Evolutionary conservation across 202 grass and related monocot genomes (phyloP).

Genomic region (Panicum virgatum): DNA sequence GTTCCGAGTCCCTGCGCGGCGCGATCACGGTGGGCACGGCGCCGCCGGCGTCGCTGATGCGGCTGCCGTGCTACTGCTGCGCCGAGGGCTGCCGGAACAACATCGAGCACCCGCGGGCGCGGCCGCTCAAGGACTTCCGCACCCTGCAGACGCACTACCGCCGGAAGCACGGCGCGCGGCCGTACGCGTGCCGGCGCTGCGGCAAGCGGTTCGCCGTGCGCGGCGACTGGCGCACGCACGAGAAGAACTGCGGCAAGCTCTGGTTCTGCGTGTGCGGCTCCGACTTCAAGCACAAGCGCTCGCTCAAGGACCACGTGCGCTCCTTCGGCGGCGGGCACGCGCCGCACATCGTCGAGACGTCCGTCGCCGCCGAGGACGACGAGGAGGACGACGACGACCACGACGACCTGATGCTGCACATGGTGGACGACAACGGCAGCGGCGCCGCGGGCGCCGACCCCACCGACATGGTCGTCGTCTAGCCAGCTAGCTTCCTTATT

Average conservation of each 20-base stretch:
- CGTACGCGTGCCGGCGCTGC: slow-evolving; percentile 85
- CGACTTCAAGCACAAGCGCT: slow-evolving; percentile 86
- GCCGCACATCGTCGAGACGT: slow-evolving; percentile 83
- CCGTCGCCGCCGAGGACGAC: slow-evolving; percentile 53
- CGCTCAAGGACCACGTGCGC: slow-evolving; percentile 77
- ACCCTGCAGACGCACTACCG: slow-evolving; percentile 98
- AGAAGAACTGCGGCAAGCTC: slow-evolving; percentile 84
- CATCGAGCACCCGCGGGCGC: slow-evolving; percentile 81
- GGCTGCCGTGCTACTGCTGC: slow-evolving; percentile 94
- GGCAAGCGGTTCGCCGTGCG: slow-evolving; percentile 88
- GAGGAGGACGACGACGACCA: slow-evolving; percentile 39
- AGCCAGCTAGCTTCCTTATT: neutral
- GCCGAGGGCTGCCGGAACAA: slow-evolving; percentile 92
- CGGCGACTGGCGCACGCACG: slow-evolving; percentile 83
- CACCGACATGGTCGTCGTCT: slow-evolving; percentile 40
- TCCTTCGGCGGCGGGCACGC: slow-evolving; percentile 83
- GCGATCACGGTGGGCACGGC: slow-evolving; percentile 52
- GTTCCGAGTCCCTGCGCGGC: slow-evolving; percentile 80
- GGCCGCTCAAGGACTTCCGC: slow-evolving; percentile 95
- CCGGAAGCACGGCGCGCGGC: slow-evolving; percentile 84
- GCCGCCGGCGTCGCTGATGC: slow-evolving; percentile 77
- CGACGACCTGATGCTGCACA: neutral
- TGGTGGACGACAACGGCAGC: neutral
- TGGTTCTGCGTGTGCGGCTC: slow-evolving; percentile 95
- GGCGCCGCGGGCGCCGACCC: neutral